Percentiles rank a stretch among this genome's conserved stretches.
These are phyloP conservation scores for Alliaria petiolata DNA, from an alignment of 345 rosid genomes.

Conservation along the genomic window DNA sequence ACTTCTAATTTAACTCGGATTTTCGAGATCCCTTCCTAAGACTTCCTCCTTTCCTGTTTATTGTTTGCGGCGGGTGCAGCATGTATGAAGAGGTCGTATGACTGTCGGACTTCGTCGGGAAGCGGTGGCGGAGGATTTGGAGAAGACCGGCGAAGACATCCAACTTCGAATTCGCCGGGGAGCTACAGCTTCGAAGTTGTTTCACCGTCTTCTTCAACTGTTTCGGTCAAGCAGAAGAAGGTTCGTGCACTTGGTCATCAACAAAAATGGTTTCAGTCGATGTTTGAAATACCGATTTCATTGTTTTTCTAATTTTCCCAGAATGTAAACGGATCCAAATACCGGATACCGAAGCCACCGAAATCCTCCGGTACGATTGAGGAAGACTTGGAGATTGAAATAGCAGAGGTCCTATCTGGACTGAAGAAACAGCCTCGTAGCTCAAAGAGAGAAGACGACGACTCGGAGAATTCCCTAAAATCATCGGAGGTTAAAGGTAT, in stretches of 20 bases:
- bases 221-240: slow-evolving; percentile 47
- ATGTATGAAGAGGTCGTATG: slow-evolving; percentile 54
- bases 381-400: slow-evolving; percentile 60
- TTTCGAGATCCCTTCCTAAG: background rate
- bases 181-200: slow-evolving; percentile 34
- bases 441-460: slow-evolving; percentile 33
- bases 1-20: background rate
- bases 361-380: slow-evolving; percentile 37
- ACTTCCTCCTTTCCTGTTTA: background rate
- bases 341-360: slow-evolving; percentile 35
- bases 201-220: slow-evolving; percentile 44
- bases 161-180: slow-evolving; percentile 46
- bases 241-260: slow-evolving; percentile 11
- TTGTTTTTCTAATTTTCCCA: background rate
- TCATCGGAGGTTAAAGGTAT: too few relatives aligned
- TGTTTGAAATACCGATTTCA: background rate
- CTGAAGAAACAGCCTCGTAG: slow-evolving; percentile 43
- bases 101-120: slow-evolving; percentile 43
- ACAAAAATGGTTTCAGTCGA: background rate
- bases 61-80: slow-evolving; percentile 28
- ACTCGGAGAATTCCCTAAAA: background rate
- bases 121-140: slow-evolving; percentile 39
- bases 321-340: slow-evolving; percentile 40
- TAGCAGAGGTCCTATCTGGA: slow-evolving; percentile 59
- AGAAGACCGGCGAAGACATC: slow-evolving; percentile 36